Conservation (phyloP, 768 basidiomycete genomes). For the Boletus patriciae region DNA sequence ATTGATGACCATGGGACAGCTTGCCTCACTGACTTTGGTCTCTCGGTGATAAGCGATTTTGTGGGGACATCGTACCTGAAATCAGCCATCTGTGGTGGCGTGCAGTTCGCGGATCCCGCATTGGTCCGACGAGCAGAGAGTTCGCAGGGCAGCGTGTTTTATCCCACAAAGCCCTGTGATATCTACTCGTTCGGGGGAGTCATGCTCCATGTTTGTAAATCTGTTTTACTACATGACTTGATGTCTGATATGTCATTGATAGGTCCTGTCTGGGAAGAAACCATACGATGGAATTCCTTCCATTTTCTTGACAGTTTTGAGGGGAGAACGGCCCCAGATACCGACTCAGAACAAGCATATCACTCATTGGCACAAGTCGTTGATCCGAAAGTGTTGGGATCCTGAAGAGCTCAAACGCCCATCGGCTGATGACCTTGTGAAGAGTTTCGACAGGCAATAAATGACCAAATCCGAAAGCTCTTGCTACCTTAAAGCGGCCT, state of each 20-base stretch:
- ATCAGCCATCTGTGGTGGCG: slow-evolving; percentile 38
- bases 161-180: slow-evolving; percentile 23
- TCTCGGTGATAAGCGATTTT: slow-evolving; percentile 31
- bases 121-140: slow-evolving; percentile 9
- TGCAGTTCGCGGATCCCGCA: slow-evolving; percentile 49
- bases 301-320: background rate
- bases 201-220: slow-evolving; percentile 25
- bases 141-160: background rate
- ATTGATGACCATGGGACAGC: slow-evolving; percentile 41
- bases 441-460: background rate
- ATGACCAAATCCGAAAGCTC: background rate
- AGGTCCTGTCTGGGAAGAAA: slow-evolving; percentile 23
- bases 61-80: slow-evolving; percentile 30
- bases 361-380: background rate
- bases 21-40: slow-evolving; percentile 50
- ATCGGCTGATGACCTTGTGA: slow-evolving; percentile 7
- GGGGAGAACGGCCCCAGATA: slow-evolving; percentile 16
- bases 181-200: slow-evolving; percentile 40
- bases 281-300: slow-evolving; percentile 14
- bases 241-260: slow-evolving; percentile 7
- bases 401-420: slow-evolving; percentile 18
- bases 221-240: background rate
- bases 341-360: slow-evolving; percentile 1
- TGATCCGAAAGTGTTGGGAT: slow-evolving; percentile 23
- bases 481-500: too few species aligned